These are phyloP conservation scores for Blastomyces gilchristii DNA, from an alignment of 2,329 filamentous ascomycete species.

Conservation along the genomic window DNA sequence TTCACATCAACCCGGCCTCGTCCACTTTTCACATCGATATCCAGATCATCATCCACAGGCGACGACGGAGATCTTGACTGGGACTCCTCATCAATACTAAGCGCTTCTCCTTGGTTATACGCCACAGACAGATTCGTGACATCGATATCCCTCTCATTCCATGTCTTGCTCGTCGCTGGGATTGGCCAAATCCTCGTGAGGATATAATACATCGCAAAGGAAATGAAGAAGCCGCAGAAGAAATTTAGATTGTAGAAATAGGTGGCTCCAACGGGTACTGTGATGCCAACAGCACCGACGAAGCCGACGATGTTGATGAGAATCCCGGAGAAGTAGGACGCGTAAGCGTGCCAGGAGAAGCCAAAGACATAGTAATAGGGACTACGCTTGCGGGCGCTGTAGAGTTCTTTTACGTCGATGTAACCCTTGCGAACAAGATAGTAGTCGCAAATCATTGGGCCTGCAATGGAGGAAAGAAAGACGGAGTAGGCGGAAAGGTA, in stretches of 20 bases:
- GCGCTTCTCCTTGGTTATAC: slow-evolving; percentile 24
- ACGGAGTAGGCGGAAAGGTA: slow-evolving; percentile 88
- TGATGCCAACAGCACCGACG: slow-evolving; percentile 62
- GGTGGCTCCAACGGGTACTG: slow-evolving; percentile 64
- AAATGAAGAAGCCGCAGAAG: slow-evolving; percentile 71
- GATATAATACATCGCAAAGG: slow-evolving; percentile 55
- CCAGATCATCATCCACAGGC: neutral
- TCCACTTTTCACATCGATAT: neutral
- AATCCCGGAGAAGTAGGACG: slow-evolving; percentile 72
- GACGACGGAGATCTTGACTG: neutral
- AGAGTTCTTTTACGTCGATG: slow-evolving; percentile 66
- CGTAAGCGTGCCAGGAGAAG: slow-evolving; percentile 74
- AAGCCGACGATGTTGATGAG: slow-evolving; percentile 88
- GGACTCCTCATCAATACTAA: slow-evolving; percentile 22
- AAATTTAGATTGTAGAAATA: slow-evolving; percentile 91
- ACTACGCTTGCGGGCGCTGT: slow-evolving; percentile 50
- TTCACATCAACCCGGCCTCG: neutral
- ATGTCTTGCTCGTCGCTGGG: slow-evolving; percentile 60
- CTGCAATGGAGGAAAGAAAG: slow-evolving; percentile 85
- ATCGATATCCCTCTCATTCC: slow-evolving; percentile 59
- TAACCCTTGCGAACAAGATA: slow-evolving; percentile 77
- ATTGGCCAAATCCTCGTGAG: slow-evolving; percentile 62
- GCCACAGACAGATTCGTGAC: slow-evolving; percentile 23
- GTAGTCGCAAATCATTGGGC: slow-evolving; percentile 84
- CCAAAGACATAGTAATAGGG: slow-evolving; percentile 68